phyloP scores from a whole-genome alignment of 257 asterid species.

The Petunia axillaris region DNA sequence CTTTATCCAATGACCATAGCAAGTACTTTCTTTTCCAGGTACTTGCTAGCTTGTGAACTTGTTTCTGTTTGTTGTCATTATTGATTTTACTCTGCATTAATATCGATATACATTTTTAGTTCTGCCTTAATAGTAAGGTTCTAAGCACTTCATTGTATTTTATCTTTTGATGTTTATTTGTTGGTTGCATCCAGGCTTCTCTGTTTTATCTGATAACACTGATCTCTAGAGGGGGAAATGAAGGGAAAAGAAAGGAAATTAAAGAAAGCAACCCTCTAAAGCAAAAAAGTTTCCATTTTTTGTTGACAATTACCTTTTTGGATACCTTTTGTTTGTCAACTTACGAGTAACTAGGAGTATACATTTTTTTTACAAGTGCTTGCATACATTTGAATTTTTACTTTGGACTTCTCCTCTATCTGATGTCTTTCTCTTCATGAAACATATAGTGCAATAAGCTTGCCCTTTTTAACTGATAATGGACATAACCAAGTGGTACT shows the following conservation, averaged over 20 bases:
- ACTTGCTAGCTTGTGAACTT: conserved; percentile 6
- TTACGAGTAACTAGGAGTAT: neutral
- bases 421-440: conserved; percentile 1
- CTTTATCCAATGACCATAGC: conserved; percentile 49
- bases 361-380: too few species aligned
- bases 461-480: neutral
- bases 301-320: conserved; percentile 14
- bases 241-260: neutral
- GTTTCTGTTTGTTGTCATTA: neutral
- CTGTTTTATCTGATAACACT: neutral
- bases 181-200: neutral
- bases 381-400: too few species aligned
- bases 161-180: conserved; percentile 5
- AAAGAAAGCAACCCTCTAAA: neutral
- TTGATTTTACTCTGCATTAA: neutral
- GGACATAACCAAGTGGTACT: neutral
- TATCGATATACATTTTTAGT: neutral
- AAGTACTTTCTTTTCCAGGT: conserved; percentile 53
- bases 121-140: neutral
- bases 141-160: neutral
- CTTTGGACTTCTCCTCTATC: neutral
- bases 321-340: conserved; percentile 12
- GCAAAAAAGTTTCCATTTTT: neutral
- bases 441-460: neutral
- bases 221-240: neutral